Evolutionary conservation across 805 yeast genomes (phyloP), one percentile per base, ranked within the genome.

Genomic region (Metschnikowia reukaufii): DNA sequence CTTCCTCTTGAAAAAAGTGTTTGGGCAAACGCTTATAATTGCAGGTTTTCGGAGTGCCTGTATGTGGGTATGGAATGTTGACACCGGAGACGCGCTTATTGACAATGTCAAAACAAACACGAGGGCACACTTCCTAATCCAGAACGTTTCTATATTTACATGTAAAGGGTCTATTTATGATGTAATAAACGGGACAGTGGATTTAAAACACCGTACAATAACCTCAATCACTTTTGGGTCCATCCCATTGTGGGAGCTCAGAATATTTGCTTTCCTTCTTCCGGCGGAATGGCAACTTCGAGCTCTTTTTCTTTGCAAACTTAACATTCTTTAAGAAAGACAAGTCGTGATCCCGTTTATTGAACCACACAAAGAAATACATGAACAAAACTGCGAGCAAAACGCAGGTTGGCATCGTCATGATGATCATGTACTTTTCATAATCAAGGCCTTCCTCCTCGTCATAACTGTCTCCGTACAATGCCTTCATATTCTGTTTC

Each of bases 321-420:
- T 59, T 64, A 43, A 59, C 65, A 51, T 63, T 71, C 55, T 59
- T 66, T 50, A 72, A 59, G 44, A 63, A 61, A 31, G 73, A 63
- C 49, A 73, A 65, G 56, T 81, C 82, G 29, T 73, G 68, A 36
- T 49, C 42, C 20, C 53, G 53, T 48, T 70, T 76, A 58, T 84
- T 86, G 42, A 78, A 46, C 57, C 69, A 72, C 10, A 84, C 72
- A 63, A 86, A 85, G 49, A 82, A 52, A 61, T 84, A 86, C 84
- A 86, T 83, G 27, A 74, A 70, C 34, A 84, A 67, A 9, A 79
- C 82, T 9, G 83, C 77, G 23, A 86, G 49, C 13, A 79, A 64
- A 16, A 85, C 90, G 37, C 76, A 73, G 1, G 86, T 76, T 15
- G 95, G 95, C 62, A 86, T 77, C 8, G 85, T 71, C 67, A 85